Base-by-base conservation (phyloP, 306 rosid species). In the Lupinus albus region DNA sequence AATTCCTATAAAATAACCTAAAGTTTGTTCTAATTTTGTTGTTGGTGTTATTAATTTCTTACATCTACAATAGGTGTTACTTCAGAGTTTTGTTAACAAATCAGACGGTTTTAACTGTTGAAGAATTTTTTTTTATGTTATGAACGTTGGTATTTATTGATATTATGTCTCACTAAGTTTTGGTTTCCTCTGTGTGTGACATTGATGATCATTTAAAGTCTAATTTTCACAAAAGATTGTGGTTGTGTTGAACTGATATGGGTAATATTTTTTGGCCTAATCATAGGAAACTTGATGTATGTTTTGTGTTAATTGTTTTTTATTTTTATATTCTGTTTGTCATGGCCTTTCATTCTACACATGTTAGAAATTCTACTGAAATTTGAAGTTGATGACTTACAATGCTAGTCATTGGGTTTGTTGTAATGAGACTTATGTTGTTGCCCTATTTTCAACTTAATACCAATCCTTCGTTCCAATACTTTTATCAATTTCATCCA, bases 361-460 rank as follows among this genome's bases (percentile, higher is more conserved):
- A 4, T 36, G 42, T 39, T 39, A 39, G 16, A 11, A 55, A 14
- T 55, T 54, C 11, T 54, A 11, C 2, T n/a, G 16, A 48, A 49
- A 35, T n/a, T 33, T 17, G 50, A 47, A 18, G 6, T 10, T 49
- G 11, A 18, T 14, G 60, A 47, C 30, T 13, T 46, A 2, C 16
- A 13, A 55, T 54, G 14, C 10, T 68, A 1, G 64, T 5, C 30
- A 30, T 30, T 14, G 15, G 71, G 0, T 68, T 52, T 53, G 15
- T 53, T 53, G 59, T 11, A 20, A 11, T 51, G 58, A 17, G n/a
- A 9, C 42, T 7, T 38, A 8, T 67, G 72, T 39, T 25, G 28
- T 25, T 51, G 0, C 11, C 17, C 1, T 4, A 18, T 32, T 13
- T 30, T 6, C 15, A 7, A 6, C 15, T 2, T 16, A n/a, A 32